phyloP scores from a whole-genome alignment of 2,329 filamentous ascomycete genomes.

The Geosmithia putterillii region DNA sequence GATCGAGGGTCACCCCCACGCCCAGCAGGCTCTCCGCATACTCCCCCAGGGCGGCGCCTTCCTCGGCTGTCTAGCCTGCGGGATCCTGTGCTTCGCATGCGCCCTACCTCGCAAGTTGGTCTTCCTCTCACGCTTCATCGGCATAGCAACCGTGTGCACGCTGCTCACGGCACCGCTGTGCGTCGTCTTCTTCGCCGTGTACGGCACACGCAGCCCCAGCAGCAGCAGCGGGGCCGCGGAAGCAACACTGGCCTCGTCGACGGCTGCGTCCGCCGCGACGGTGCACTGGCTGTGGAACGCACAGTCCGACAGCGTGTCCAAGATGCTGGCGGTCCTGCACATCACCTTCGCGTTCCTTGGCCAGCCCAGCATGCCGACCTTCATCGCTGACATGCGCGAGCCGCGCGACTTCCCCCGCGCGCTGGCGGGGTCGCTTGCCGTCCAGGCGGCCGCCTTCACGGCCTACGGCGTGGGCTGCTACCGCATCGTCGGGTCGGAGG shows the following conservation, averaged over 20 bases:
- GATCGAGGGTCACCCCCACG: neutral
- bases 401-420: slow-evolving; percentile 4
- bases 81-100: neutral
- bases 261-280: neutral
- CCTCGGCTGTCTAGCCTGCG: neutral
- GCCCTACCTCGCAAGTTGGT: neutral
- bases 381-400: slow-evolving; percentile 4
- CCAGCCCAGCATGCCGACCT: slow-evolving; percentile 2
- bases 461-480: neutral
- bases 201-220: neutral
- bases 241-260: neutral
- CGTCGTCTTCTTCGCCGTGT: neutral
- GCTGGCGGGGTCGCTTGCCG: slow-evolving; percentile 1
- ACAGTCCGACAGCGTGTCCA: neutral
- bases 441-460: slow-evolving; percentile 1
- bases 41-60: neutral
- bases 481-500: neutral
- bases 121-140: neutral
- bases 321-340: slow-evolving; percentile 2
- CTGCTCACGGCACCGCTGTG: neutral
- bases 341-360: slow-evolving; percentile 4
- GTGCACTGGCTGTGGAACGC: neutral
- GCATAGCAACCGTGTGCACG: neutral
- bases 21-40: neutral
- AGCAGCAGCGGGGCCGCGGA: neutral